These are phyloP conservation scores for Saccharomycopsis babjevae DNA, from an alignment of 805 yeast species.

Conservation along the genomic window DNA sequence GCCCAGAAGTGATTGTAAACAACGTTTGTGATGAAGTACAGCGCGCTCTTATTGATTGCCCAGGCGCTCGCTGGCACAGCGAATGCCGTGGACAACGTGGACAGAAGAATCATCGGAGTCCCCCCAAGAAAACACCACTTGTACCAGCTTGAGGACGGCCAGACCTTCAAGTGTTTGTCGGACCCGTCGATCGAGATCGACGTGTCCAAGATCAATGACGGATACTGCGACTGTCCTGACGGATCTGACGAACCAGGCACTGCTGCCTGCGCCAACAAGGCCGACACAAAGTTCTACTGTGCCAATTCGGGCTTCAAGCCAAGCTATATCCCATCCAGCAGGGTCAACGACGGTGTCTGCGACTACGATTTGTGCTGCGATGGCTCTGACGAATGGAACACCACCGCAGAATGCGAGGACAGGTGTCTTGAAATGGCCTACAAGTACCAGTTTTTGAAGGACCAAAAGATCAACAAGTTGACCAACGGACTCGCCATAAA, in stretches of 20 bases:
- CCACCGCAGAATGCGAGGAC: conserved; percentile 22
- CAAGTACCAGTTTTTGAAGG: conserved; percentile 20
- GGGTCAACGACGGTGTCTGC: conserved; percentile 85
- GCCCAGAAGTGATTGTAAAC: too few relatives aligned
- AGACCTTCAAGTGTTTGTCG: conserved; percentile 59
- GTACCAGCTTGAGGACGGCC: conserved; percentile 43
- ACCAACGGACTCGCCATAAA: conserved; percentile 21
- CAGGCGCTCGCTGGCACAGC: not conserved
- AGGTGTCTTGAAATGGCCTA: conserved; percentile 24
- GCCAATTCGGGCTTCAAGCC: conserved; percentile 62
- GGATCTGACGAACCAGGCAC: conserved; percentile 98
- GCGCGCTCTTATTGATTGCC: not conserved
- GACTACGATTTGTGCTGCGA: conserved; percentile 88
- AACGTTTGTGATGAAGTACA: too few relatives aligned
- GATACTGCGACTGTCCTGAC: conserved; percentile 94
- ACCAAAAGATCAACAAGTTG: conserved; percentile 20
- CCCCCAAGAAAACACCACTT: conserved; percentile 24
- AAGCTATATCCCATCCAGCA: conserved; percentile 48
- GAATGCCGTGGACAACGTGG: not conserved
- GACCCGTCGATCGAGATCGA: conserved; percentile 57
- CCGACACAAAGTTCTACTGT: conserved; percentile 52
- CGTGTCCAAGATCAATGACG: conserved; percentile 65
- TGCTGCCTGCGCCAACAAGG: conserved; percentile 48
- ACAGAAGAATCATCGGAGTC: conserved; percentile 8
- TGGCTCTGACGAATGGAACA: conserved; percentile 69